Percentiles rank a stretch among this genome's conserved stretches.
Conservation (phyloP, 1,284 basidiomycete genomes). For the Heterobasidion occidentale region DNA sequence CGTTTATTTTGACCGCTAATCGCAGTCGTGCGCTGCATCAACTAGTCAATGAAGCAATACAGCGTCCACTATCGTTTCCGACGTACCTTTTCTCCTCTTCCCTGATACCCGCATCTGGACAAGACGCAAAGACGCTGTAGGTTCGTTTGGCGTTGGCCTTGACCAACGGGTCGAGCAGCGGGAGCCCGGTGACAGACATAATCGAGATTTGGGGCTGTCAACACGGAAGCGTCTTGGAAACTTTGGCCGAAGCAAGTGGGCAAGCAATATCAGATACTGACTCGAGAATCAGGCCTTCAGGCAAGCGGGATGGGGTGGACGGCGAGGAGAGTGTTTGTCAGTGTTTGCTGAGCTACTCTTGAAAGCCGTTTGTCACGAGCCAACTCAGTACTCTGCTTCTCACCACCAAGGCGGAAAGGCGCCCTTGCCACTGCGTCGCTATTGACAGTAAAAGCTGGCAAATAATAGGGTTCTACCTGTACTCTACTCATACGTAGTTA, state of each 20-base stretch:
- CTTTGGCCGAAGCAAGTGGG: background rate
- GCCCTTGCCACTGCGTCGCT: no score
- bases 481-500: background rate
- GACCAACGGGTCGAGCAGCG: slow-evolving; percentile 59
- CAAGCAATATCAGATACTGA: background rate
- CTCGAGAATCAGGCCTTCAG: background rate
- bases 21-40: slow-evolving; percentile 50
- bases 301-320: background rate
- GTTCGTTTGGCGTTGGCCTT: slow-evolving; percentile 60
- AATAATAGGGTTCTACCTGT: background rate
- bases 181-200: slow-evolving; percentile 41
- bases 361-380: no score
- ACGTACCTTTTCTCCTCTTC: slow-evolving; percentile 67
- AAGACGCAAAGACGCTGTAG: slow-evolving; percentile 58
- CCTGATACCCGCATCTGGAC: slow-evolving; percentile 46
- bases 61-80: background rate
- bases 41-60: slow-evolving; percentile 1
- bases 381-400: no score
- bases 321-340: background rate
- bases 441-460: background rate
- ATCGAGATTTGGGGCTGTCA: background rate
- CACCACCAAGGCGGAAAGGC: no score
- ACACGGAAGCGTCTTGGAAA: background rate
- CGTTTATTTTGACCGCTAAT: slow-evolving; percentile 67
- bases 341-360: background rate